Percentiles rank a stretch among this genome's conserved stretches.
phyloP scores from a whole-genome alignment of 768 basidiomycete species.

The Butyriboletus loyo region DNA sequence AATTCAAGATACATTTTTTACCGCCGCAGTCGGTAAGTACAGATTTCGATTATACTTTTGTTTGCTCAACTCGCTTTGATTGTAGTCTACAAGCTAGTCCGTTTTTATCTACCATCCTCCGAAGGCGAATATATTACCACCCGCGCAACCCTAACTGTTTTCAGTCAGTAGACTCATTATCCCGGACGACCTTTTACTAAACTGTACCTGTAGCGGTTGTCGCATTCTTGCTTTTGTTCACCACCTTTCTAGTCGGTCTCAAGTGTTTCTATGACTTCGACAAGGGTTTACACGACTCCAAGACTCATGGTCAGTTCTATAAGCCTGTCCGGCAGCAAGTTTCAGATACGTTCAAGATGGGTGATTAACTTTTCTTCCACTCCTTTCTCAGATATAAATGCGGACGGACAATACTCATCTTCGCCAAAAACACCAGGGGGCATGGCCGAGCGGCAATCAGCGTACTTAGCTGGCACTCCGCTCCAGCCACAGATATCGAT shows the following conservation, averaged over 20 bases:
- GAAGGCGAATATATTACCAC: slow-evolving; percentile 61
- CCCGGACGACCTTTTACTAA: background rate
- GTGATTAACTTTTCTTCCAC: slow-evolving; percentile 32
- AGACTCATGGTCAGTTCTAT: slow-evolving; percentile 66
- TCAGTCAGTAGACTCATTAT: slow-evolving; percentile 51
- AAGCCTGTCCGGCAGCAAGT: slow-evolving; percentile 29
- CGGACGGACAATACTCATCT: slow-evolving; percentile 43
- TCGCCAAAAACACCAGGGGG: slow-evolving; percentile 38
- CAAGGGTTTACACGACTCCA: slow-evolving; percentile 70
- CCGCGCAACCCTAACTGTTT: slow-evolving; percentile 73
- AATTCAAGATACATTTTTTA: background rate
- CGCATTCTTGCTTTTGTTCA: slow-evolving; percentile 69
- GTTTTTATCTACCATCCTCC: slow-evolving; percentile 70
- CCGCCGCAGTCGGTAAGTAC: slow-evolving; percentile 28
- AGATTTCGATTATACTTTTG: background rate
- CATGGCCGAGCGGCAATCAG: slow-evolving; percentile 45
- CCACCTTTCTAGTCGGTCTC: slow-evolving; percentile 73
- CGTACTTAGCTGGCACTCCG: slow-evolving; percentile 43
- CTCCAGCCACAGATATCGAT: slow-evolving; percentile 72
- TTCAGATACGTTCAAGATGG: slow-evolving; percentile 26
- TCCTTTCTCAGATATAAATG: slow-evolving; percentile 44
- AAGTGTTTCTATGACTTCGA: slow-evolving; percentile 83
- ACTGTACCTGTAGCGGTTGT: slow-evolving; percentile 52
- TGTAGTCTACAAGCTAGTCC: slow-evolving; percentile 79
- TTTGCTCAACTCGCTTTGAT: background rate